These are phyloP conservation scores for Apophysomyces sp. DNA, from an alignment of 371 early-diverging fungal genomes.

Conservation along the genomic window DNA sequence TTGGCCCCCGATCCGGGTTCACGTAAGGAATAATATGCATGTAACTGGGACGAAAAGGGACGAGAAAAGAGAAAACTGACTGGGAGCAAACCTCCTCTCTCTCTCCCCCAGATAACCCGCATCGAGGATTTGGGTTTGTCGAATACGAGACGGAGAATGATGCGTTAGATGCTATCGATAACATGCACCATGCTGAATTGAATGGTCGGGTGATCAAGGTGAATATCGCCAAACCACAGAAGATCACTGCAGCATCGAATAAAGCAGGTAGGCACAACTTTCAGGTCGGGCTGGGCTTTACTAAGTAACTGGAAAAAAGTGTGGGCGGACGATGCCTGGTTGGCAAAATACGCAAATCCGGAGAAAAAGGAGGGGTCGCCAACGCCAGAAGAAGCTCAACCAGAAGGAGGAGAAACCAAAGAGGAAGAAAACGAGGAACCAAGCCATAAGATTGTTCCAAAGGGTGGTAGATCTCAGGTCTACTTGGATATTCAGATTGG, in stretches of 20 bases:
- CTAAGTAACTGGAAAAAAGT: constrained; percentile 30
- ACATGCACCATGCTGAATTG: constrained; percentile 91
- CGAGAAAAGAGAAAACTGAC: not conserved
- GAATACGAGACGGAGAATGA: constrained; percentile 88
- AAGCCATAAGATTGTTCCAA: too few species aligned
- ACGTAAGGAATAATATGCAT: constrained; percentile 46
- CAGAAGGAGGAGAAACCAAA: constrained; percentile 7
- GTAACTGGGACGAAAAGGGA: not conserved
- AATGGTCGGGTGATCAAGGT: constrained; percentile 89
- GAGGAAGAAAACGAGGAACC: not conserved
- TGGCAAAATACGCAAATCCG: constrained; percentile 58
- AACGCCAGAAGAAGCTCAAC: not conserved
- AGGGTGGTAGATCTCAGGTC: constrained; percentile 37
- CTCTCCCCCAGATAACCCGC: constrained; percentile 49
- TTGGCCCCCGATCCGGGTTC: constrained; percentile 78
- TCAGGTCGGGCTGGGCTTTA: too few species aligned
- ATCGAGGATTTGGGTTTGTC: constrained; percentile 94
- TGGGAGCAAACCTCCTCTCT: too few species aligned
- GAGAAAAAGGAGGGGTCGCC: constrained; percentile 14
- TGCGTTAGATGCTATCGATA: constrained; percentile 88
- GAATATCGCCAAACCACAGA: constrained; percentile 77
- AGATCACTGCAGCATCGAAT: constrained; percentile 54
- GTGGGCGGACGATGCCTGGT: constrained; percentile 78
- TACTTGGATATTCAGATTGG: constrained; percentile 58
- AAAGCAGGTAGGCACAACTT: constrained; percentile 67